These are phyloP conservation scores for Atkinsonella texensis DNA, from an alignment of 2,329 filamentous ascomycete species.

Conservation along the genomic window DNA sequence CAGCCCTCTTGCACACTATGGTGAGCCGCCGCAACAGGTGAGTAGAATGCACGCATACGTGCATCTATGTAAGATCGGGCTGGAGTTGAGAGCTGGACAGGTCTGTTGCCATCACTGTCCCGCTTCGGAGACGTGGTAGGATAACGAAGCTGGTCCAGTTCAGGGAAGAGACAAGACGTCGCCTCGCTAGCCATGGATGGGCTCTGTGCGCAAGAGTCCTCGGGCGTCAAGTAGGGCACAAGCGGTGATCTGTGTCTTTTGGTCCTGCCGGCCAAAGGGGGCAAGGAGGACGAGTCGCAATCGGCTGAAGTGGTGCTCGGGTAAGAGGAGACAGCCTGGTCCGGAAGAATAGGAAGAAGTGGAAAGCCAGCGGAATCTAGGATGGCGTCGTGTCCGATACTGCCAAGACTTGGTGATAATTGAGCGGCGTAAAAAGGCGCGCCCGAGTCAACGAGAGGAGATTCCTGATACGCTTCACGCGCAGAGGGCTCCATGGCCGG, in stretches of 20 bases:
- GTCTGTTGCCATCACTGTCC: not conserved
- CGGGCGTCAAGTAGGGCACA: slow-evolving; percentile 3
- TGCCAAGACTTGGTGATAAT: no score
- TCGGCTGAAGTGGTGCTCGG: not conserved
- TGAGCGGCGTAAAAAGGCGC: no score
- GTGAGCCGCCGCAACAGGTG: no score
- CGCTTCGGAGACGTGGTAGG: slow-evolving; percentile 1
- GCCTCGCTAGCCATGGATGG: slow-evolving; percentile 6
- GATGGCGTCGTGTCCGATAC: no score
- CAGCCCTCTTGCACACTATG: no score
- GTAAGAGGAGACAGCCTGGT: not conserved
- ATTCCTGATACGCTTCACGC: not conserved
- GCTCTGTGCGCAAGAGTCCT: slow-evolving; percentile 1
- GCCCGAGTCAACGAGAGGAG: not conserved
- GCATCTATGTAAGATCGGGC: not conserved
- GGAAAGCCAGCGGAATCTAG: not conserved
- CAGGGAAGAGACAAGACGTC: not conserved
- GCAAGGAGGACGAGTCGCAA: not conserved
- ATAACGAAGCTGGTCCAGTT: not conserved
- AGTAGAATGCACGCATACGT: not conserved
- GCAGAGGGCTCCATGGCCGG: not conserved
- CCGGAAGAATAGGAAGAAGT: not conserved
- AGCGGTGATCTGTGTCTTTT: not conserved
- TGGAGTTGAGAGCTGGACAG: not conserved
- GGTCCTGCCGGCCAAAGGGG: not conserved